Evolutionary conservation across 495 filamentous ascomycete species (phyloP), one percentile per base, ranked within the genome.

Genomic region (Cenococcum geophilum): DNA sequence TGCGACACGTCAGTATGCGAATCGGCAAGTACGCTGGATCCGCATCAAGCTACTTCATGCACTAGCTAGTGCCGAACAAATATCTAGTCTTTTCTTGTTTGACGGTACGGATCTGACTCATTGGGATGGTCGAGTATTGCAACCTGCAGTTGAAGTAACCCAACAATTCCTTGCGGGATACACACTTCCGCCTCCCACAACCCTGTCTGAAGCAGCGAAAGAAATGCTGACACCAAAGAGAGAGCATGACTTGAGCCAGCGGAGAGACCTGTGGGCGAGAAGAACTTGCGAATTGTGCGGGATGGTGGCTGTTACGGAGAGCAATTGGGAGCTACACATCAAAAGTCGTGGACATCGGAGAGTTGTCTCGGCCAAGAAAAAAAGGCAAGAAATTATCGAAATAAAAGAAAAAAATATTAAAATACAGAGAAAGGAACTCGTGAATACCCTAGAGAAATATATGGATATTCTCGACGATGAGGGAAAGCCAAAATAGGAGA

Each of bases 1-100:
- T 23, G 89, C 89, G 5, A 97, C 89, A 1, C 81, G 89, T 9
- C 92, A 91, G 63, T 99, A 97, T 68, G 89, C 92, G 12, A 86
- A 82, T 57, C 81, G 83, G 0, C 95, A 99, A 72, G 70, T 88
- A 16, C 78, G 85, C 61, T 99, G 91, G 91, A 91, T 97, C 52
- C 83, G 88, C 34, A 85, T 85, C 60, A 93, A 93, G 63, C 77
- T 95, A 21, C 76, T 92, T 43, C 77, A 78, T 36, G 81, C 86
- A 1, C 76, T 96, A 12, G 62, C 74, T 45, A 77, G 80, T 14
- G 75, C 77, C 16, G 73, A 74, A 9, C 75, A 78, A 34, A 77
- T 77, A 20, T 67, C 81, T 34, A 77, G 76, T 49, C 71, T 95
- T 0, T 95, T 86, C 69, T 71, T 96, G 8, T 74, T 97, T 0